Conservation (phyloP, 305 asterid species). For the Fraxinus sp. region DNA sequence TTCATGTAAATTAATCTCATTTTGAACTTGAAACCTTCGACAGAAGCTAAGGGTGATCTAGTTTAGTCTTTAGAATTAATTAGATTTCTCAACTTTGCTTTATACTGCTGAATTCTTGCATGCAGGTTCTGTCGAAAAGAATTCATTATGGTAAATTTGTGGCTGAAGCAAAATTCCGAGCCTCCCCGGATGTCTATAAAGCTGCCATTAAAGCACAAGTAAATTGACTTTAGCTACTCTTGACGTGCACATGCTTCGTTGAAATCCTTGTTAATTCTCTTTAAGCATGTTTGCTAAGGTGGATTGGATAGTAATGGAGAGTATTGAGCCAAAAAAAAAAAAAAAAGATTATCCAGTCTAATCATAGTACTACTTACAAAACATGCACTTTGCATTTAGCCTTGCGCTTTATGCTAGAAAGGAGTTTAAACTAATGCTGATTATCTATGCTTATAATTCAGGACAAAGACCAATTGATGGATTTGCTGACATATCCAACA, state of each 20-base stretch:
- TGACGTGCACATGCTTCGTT: not conserved
- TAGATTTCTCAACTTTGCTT: not conserved
- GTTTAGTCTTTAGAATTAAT: not conserved
- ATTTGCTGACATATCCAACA: constrained; percentile 54
- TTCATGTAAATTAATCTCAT: not conserved
- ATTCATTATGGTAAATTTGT: constrained; percentile 90
- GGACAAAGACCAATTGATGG: constrained; percentile 59
- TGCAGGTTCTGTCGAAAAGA: constrained; percentile 79
- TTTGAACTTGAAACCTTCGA: not conserved
- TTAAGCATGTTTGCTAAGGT: not conserved
- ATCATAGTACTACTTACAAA: too few species aligned
- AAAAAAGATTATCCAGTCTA: too few species aligned
- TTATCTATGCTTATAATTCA: constrained; percentile 20
- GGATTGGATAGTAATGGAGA: not conserved
- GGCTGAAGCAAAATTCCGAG: constrained; percentile 82
- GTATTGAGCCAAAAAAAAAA: not conserved
- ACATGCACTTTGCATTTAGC: not conserved
- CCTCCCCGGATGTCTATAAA: constrained; percentile 62
- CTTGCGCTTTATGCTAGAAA: not conserved
- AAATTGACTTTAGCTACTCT: not conserved
- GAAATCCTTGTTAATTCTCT: not conserved
- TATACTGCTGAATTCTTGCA: not conserved
- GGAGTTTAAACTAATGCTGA: not conserved
- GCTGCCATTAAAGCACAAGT: constrained; percentile 46
- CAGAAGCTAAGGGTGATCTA: not conserved